These are phyloP conservation scores for Cladorrhinum samala DNA, from an alignment of 495 filamentous ascomycete genomes.

Conservation along the genomic window DNA sequence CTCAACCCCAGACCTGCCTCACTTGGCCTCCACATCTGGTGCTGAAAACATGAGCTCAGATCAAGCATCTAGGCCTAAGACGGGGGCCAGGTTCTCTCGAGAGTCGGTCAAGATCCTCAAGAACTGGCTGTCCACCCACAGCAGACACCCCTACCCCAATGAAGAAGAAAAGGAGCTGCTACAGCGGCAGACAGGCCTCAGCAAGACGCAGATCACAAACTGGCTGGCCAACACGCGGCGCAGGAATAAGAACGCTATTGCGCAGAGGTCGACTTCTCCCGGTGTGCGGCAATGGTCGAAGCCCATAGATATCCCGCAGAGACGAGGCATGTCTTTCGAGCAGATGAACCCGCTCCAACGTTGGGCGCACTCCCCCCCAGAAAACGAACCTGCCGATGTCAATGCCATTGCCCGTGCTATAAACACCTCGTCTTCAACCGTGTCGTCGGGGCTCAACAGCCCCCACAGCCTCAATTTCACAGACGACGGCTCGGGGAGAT, in stretches of 20 bases:
- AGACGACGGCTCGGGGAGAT: constrained; percentile 64
- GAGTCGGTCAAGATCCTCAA: constrained; percentile 69
- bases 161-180: constrained; percentile 74
- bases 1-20: constrained; percentile 34
- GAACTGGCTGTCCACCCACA: constrained; percentile 69
- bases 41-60: constrained; percentile 32
- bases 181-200: constrained; percentile 65
- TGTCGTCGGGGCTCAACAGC: constrained; percentile 48
- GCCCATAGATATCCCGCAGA: constrained; percentile 61
- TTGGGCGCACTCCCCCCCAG: constrained; percentile 81
- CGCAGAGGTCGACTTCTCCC: constrained; percentile 52
- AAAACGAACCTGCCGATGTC: constrained; percentile 78
- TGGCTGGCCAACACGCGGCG: constrained; percentile 84
- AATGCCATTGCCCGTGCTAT: constrained; percentile 74
- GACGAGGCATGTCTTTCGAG: constrained; percentile 44
- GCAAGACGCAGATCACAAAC: constrained; percentile 69
- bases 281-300: constrained; percentile 48
- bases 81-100: constrained; percentile 61
- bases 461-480: constrained; percentile 47
- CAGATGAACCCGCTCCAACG: constrained; percentile 76
- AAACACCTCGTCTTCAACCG: constrained; percentile 48
- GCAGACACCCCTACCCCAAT: constrained; percentile 72
- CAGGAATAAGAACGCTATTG: constrained; percentile 59
- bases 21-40: constrained; percentile 2
- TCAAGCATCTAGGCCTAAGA: constrained; percentile 33